phyloP scores from a whole-genome alignment of 768 basidiomycete genomes.

The Collybiopsis confluens region DNA sequence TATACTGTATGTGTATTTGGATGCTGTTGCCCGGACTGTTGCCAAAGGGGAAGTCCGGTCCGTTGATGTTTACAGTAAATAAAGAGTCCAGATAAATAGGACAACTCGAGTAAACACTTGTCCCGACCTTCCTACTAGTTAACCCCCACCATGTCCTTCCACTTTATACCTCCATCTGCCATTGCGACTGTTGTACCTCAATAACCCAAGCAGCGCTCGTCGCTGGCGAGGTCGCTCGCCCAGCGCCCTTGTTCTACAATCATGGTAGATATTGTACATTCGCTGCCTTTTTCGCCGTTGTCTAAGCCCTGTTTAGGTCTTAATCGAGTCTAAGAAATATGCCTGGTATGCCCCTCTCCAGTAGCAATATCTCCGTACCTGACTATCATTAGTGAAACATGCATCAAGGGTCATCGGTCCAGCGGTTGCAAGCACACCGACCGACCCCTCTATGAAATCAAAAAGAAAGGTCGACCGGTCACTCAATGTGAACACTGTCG shows the following conservation, averaged over 20 bases:
- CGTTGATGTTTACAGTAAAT: neutral
- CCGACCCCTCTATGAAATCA: slow-evolving; percentile 85
- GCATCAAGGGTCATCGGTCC: slow-evolving; percentile 92
- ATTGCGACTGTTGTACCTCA: slow-evolving; percentile 23
- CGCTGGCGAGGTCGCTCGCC: slow-evolving; percentile 51
- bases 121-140: neutral
- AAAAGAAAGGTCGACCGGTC: slow-evolving; percentile 88
- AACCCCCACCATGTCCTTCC: slow-evolving; percentile 5
- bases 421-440: slow-evolving; percentile 86
- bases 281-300: neutral
- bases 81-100: slow-evolving; percentile 4
- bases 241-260: slow-evolving; percentile 19
- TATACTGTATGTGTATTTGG: too few species aligned
- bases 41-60: too few species aligned
- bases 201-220: slow-evolving; percentile 50
- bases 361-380: slow-evolving; percentile 2
- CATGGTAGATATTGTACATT: slow-evolving; percentile 36
- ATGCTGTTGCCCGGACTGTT: too few species aligned
- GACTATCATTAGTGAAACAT: slow-evolving; percentile 62
- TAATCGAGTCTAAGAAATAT: slow-evolving; percentile 75
- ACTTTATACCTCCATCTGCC: neutral
- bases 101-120: neutral
- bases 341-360: slow-evolving; percentile 56
- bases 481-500: slow-evolving; percentile 90
- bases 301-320: slow-evolving; percentile 39